Base-by-base conservation (phyloP, 805 yeast species). In the Pichia californica region DNA sequence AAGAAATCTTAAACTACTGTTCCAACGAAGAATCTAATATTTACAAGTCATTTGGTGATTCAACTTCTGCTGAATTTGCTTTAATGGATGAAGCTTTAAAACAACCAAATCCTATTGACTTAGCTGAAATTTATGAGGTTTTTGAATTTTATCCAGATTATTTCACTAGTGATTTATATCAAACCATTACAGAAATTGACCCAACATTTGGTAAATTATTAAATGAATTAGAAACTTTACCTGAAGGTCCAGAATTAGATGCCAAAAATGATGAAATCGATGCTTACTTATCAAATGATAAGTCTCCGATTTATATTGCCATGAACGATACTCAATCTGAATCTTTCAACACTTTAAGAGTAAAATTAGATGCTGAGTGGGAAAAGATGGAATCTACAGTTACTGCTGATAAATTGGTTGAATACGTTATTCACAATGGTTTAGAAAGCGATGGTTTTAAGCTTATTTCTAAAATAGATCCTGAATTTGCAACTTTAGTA, bases 81-180 rank as follows among this genome's bases (percentile, higher is more conserved):
- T 45, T 48, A 10, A 48, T 58, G 19, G 51, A 55, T 36, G 39
- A 42, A 27, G 49, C 59, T 25, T 40, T 56, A 26, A 50, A 51
- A 28, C 45, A 49, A 31, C 59, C 61, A 20, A 44, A 52, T 46
- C 62, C 61, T 31, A 57, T 57, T 40, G 55, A 52, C 40, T 44
- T 57, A 15, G 20, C 40, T 26, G 61, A 58, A 40, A 33, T 58
- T n/a, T 54, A 52, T 41, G 58, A 57, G 42, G 41, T 55, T 14
- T 54, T 56, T 21, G 56, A 56, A 33, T 43, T 41, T 29, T 51
- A 49, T 40, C 51, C 54, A 19, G 59, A 58, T 41, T 56, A 53
- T 40, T 52, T 50, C 33, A 30, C 36, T 1, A 47, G 53, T 27
- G 43, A 40, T 21, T 31, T 54, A 26, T 58, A 45, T 27, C 44